Evolutionary conservation across 2,329 filamentous ascomycete genomes (phyloP).

Genomic region (Dactylonectria estremocensis): DNA sequence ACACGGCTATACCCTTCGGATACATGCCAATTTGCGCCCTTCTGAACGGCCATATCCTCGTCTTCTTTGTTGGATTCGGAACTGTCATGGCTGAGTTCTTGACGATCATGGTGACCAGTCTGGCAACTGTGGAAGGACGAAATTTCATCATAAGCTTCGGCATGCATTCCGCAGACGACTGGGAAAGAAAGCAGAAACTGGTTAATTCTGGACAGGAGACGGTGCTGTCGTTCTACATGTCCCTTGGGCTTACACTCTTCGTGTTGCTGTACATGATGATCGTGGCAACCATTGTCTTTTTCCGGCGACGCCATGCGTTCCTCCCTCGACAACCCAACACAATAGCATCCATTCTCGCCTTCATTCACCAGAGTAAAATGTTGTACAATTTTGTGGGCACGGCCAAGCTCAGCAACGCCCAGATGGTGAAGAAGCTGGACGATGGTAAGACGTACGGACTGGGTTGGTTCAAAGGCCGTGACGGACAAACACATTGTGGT

Average conservation of each 20-base stretch:
- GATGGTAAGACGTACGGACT: constrained; percentile 77
- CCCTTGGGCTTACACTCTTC: constrained; percentile 71
- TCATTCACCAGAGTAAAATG: constrained; percentile 87
- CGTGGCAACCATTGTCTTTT: constrained; percentile 73
- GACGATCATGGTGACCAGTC: constrained; percentile 77
- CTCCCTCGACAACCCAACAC: constrained; percentile 84
- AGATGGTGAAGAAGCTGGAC: constrained; percentile 75
- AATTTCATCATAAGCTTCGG: constrained; percentile 64
- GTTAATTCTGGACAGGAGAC: constrained; percentile 73
- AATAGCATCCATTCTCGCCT: constrained; percentile 82
- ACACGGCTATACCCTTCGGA: constrained; percentile 79
- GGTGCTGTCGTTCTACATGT: constrained; percentile 75
- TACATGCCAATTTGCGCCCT: constrained; percentile 75
- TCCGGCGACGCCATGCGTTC: constrained; percentile 77
- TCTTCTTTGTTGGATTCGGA: constrained; percentile 79
- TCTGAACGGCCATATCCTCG: constrained; percentile 74
- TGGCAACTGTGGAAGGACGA: constrained; percentile 75
- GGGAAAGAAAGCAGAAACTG: constrained; percentile 41
- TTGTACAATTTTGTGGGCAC: constrained; percentile 82
- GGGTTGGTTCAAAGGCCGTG: constrained; percentile 83
- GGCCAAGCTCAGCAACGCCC: constrained; percentile 70
- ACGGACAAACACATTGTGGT: constrained; percentile 81
- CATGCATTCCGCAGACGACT: constrained; percentile 26
- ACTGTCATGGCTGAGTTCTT: constrained; percentile 81
- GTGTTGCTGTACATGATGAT: constrained; percentile 77